Conservation (phyloP, 176 grass and related monocot genomes). For the Tuctoria greenei region DNA sequence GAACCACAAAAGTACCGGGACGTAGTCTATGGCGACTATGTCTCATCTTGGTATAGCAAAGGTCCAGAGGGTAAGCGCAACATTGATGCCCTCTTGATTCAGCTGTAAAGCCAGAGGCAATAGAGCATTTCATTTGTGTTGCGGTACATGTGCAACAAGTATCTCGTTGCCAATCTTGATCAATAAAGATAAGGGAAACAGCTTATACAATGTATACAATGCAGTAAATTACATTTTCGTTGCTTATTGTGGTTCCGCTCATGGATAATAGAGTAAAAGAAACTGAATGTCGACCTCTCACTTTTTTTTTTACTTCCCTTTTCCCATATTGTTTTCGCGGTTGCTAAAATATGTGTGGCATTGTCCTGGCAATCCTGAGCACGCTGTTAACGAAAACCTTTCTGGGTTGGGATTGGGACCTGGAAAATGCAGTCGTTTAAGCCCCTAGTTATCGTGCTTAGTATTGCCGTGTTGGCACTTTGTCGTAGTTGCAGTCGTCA, state of each 20-base stretch:
- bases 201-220: constrained; percentile 16
- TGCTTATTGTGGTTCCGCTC: not conserved
- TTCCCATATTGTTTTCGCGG: not conserved
- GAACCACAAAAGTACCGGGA: constrained; percentile 59
- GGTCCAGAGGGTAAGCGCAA: constrained; percentile 91
- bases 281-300: not conserved
- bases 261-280: too few species aligned
- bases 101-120: constrained; percentile 29
- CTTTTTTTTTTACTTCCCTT: not conserved
- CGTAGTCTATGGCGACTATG: constrained; percentile 87
- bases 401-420: not conserved
- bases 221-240: constrained; percentile 11
- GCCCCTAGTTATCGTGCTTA: too few species aligned
- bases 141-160: not conserved
- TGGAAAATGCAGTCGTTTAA: not conserved
- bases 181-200: constrained; percentile 12
- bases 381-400: not conserved
- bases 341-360: constrained; percentile 1
- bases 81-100: constrained; percentile 69
- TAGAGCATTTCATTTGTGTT: not conserved
- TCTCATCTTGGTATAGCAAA: constrained; percentile 92
- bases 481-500: too few species aligned
- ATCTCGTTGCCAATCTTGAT: constrained; percentile 5
- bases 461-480: too few species aligned
- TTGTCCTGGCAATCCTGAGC: not conserved